Conservation (phyloP, 78 protist species). For the Monosiga brevicollis region DNA sequence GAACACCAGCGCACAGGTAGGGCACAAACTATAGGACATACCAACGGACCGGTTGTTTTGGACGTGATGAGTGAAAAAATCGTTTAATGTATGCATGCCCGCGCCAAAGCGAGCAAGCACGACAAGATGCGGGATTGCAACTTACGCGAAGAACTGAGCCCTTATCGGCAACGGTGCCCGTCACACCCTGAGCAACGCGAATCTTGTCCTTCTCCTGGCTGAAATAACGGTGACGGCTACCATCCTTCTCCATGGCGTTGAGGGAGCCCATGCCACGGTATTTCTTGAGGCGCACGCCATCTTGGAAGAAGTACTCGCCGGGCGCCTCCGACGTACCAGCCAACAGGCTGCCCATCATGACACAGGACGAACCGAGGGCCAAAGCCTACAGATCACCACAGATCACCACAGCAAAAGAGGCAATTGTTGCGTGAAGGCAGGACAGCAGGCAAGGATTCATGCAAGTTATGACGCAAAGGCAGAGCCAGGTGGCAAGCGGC, state of each 20-base stretch:
- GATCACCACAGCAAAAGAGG: too few species aligned
- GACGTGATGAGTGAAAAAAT: too few species aligned
- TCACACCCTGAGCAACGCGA: conserved; percentile 81
- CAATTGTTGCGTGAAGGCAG: too few species aligned
- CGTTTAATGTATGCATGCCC: too few species aligned
- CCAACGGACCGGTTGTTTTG: too few species aligned
- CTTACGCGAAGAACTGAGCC: too few species aligned
- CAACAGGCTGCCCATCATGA: conserved; percentile 90
- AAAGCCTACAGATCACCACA: too few species aligned
- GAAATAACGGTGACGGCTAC: conserved; percentile 57
- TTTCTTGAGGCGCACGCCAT: conserved; percentile 75
- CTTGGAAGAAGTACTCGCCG: conserved; percentile 68
- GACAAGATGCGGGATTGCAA: conserved; percentile 33
- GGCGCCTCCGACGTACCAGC: conserved; percentile 94
- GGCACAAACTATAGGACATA: conserved; percentile 35
- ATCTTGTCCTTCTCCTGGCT: conserved; percentile 27
- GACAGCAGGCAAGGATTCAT: too few species aligned
- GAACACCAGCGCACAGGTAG: conserved; percentile 47
- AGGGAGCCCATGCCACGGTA: conserved; percentile 88
- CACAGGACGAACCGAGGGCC: too few species aligned
- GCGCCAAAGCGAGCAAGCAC: conserved; percentile 42
- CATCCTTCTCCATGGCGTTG: conserved; percentile 78
- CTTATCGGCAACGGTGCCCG: conserved; percentile 78
- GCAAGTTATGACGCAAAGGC: too few species aligned
- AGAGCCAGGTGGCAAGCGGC: too few species aligned